These are phyloP conservation scores for Clonostachys chloroleuca DNA, from an alignment of 2,329 filamentous ascomycete genomes.

Conservation along the genomic window DNA sequence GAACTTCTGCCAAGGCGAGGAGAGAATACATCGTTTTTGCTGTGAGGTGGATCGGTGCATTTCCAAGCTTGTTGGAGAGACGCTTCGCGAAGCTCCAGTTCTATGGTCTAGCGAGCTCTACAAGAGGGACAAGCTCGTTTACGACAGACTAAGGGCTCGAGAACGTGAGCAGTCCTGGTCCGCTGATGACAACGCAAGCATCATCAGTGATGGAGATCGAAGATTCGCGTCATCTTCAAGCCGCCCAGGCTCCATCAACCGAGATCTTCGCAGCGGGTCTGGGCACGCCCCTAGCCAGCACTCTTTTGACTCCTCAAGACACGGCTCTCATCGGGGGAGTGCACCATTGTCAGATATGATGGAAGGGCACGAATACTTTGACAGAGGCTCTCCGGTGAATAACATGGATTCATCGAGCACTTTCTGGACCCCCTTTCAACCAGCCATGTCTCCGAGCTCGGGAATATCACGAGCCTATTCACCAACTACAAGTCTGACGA, in stretches of 20 bases:
- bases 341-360: constrained; percentile 60
- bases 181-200: constrained; percentile 44
- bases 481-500: constrained; percentile 57
- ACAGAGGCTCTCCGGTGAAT: constrained; percentile 62
- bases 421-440: constrained; percentile 86
- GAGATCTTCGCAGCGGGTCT: constrained; percentile 54
- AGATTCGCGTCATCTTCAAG: constrained; percentile 35
- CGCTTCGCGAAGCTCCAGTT: constrained; percentile 77
- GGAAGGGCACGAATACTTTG: constrained; percentile 68
- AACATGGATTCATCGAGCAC: constrained; percentile 73
- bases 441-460: constrained; percentile 59
- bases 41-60: constrained; percentile 86
- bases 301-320: constrained; percentile 66
- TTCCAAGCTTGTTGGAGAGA: constrained; percentile 79
- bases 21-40: constrained; percentile 89
- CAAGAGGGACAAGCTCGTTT: constrained; percentile 65
- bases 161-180: constrained; percentile 42
- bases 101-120: constrained; percentile 92
- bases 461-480: constrained; percentile 55
- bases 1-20: constrained; percentile 92
- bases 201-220: constrained; percentile 50
- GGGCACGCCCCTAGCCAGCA: constrained; percentile 63
- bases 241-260: constrained; percentile 45
- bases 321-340: constrained; percentile 47
- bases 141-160: constrained; percentile 39